Base-by-base conservation (phyloP, 305 asterid species). In the Withania somnifera region DNA sequence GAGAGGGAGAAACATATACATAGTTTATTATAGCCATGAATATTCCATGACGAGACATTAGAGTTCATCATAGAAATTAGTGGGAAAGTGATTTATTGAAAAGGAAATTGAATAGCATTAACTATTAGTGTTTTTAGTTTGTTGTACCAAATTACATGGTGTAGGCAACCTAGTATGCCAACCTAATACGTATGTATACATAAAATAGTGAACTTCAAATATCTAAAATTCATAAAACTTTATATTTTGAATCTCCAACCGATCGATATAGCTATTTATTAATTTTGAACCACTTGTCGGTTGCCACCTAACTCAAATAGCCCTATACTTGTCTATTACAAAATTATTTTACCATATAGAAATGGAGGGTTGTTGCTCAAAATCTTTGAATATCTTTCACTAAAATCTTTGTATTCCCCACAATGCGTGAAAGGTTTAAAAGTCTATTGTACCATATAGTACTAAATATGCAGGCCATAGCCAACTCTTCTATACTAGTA, bases 331-430 rank as follows among this genome's bases (percentile, higher is more conserved):
- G 22, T 4, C 6, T 71, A 30, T 71, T 24, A 45, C 47, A 45
- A 24, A 71, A 45, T 10, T 68, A 3, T 30, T 63, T 69, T 24
- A 10, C 77, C 52, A 36, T 36, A n/a, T n/a, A n/a, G 77, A 4
- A 40, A 69, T 40, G n/a, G 17, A 26, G 57, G 58, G 58, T 71
- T 45, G 58, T 45, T 71, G 57, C 40, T 45, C 78, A 57, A 50
- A 75, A 75, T 75, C 79, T 75, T 47, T 75, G 79, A 75, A 47
- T 15, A 26, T 26, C 78, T 71, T 71, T 71, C 78, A 71, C 57
- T 26, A 73, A 75, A 75, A 75, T 26, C 42, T 47, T 26, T 26
- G 79, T 50, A 75, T 50, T 75, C 79, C 61, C 79, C 79, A 75
- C 79, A 75, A 75, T 42, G 61, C 26, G 79, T 47, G 79, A 75